These are phyloP conservation scores for Penicillium paxilli DNA, from an alignment of 495 filamentous ascomycete genomes.

Conservation along the genomic window DNA sequence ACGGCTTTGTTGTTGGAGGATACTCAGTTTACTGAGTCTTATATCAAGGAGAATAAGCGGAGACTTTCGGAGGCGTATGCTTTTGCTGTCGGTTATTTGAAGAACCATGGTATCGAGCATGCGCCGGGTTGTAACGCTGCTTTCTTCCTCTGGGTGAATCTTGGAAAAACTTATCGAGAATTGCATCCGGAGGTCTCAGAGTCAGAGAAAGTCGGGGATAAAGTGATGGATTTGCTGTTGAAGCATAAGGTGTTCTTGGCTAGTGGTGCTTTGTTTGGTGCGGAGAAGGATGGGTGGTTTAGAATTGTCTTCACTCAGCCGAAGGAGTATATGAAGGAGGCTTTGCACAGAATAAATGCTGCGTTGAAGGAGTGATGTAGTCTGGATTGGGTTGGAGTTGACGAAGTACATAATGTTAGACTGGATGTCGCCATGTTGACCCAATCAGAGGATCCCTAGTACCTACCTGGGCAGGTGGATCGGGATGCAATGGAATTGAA, in stretches of 20 bases:
- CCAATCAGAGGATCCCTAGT: no score
- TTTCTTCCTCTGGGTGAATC: conserved; percentile 62
- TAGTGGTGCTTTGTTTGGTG: conserved; percentile 40
- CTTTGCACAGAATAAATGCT: conserved; percentile 40
- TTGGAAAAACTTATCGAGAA: conserved; percentile 40
- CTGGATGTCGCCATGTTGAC: no score
- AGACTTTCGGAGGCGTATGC: conserved; percentile 37
- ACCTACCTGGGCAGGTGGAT: no score
- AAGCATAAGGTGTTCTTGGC: conserved; percentile 46
- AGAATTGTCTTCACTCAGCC: conserved; percentile 51
- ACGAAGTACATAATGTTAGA: no score
- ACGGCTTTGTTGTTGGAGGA: conserved; percentile 49
- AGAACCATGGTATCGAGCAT: conserved; percentile 41
- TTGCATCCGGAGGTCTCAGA: conserved; percentile 26
- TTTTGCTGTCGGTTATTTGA: conserved; percentile 35
- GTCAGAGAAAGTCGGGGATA: conserved; percentile 18
- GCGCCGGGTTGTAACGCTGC: conserved; percentile 45
- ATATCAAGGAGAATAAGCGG: conserved; percentile 39
- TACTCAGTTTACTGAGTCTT: conserved; percentile 42
- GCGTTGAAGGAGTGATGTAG: conserved; percentile 13
- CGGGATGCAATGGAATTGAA: no score
- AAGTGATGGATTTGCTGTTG: conserved; percentile 32
- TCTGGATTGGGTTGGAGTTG: neutral
- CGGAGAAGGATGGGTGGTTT: conserved; percentile 52
- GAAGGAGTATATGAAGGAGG: conserved; percentile 36